These are phyloP conservation scores for Lindgomyces ingoldianus DNA, from an alignment of 495 filamentous ascomycete genomes.

Conservation along the genomic window DNA sequence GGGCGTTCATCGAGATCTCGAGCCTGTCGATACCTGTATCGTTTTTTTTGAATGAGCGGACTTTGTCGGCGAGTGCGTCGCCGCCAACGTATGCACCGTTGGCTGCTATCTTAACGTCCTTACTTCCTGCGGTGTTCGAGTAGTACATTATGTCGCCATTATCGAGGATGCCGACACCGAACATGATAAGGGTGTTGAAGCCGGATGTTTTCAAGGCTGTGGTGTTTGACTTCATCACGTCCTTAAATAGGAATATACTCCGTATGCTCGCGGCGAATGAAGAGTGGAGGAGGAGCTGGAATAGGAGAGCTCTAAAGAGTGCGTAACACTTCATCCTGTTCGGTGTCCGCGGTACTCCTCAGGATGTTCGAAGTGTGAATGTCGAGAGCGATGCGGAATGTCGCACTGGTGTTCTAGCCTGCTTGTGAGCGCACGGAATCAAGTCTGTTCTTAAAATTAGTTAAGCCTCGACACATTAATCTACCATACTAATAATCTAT, in stretches of 20 bases:
- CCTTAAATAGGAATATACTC: constrained; percentile 20
- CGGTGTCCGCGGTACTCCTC: too few species aligned
- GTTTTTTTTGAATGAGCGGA: constrained; percentile 22
- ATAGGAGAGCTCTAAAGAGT: too few species aligned
- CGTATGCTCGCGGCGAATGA: background rate
- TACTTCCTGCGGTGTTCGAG: constrained; percentile 17
- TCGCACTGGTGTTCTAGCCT: too few species aligned
- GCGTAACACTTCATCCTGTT: too few species aligned
- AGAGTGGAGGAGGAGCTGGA: background rate
- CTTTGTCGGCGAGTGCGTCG: constrained; percentile 5
- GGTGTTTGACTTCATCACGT: constrained; percentile 18
- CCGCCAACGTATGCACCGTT: constrained; percentile 12
- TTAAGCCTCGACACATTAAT: too few species aligned
- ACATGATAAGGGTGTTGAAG: constrained; percentile 16
- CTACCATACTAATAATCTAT: too few species aligned
- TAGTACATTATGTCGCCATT: constrained; percentile 21
- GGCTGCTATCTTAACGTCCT: constrained; percentile 5
- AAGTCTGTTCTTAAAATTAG: too few species aligned
- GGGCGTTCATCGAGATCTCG: constrained; percentile 18
- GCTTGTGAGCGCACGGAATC: too few species aligned
- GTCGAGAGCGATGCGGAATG: too few species aligned
- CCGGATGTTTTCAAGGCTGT: constrained; percentile 12
- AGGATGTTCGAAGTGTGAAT: too few species aligned
- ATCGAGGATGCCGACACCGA: constrained; percentile 11
- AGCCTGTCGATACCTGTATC: constrained; percentile 10